Base-by-base conservation (phyloP, 148 eudicot genomes). In the Pouteria glomerata region DNA sequence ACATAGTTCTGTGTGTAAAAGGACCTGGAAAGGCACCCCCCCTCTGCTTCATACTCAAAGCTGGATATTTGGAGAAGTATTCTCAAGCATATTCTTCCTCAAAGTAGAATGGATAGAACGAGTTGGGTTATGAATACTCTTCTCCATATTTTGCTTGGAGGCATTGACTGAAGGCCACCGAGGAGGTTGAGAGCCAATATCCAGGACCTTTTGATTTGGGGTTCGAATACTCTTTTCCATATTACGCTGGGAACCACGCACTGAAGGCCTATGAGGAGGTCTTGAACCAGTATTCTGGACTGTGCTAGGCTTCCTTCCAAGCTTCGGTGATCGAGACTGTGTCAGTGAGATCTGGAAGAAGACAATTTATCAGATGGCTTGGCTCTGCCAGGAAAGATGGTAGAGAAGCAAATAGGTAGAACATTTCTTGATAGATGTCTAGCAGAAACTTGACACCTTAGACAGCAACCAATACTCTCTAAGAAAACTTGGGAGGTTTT, bases 311-410 rank as follows among this genome's bases (percentile, higher is more conserved):
- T 79, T 83, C 74, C 73, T 71, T 80, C 69, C 77, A 34, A 74
- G 35, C 69, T 76, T 84, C 24, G 82, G 83, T 51, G 77, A 69
- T 34, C n/a, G 73, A 62, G 80, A 71, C 57, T 15, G 61, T n/a
- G 73, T 55, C 50, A 45, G 33, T 55, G 80, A 82, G 76, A 84
- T 70, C 90, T 91, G 87, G 77, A 74, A 27, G 39, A 31, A 26
- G 68, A 0, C 57, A 61, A 30, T 35, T 8, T 11, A 51, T 66
- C 26, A 52, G 37, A 2, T 3, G 57, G 47, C 50, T 37, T 66
- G 11, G 30, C 21, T 29, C 24, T 35, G 53, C 23, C 45, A 66
- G 11, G 23, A 26, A 66, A 39, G 26, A 59, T 41, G 67, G 7
- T 31, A 24, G 57, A 64, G 29, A 66, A 66, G 5, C 57, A 21